Evolutionary conservation across 495 filamentous ascomycete genomes (phyloP).

Genomic region (Aspergillus sclerotioniger): DNA sequence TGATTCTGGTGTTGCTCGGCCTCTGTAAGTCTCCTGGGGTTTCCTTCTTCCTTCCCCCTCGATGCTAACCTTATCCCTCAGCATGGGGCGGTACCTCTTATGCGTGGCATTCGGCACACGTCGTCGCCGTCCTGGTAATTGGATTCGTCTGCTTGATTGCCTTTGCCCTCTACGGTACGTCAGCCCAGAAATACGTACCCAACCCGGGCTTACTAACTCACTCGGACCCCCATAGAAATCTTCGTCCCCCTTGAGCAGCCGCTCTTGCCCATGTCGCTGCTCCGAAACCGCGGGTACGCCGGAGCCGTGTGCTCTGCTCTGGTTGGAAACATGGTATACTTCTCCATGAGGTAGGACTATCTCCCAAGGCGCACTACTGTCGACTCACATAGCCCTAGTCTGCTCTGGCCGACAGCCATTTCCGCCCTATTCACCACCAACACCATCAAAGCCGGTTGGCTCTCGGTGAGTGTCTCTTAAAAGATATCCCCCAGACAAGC

Average conservation of each 20-base stretch:
- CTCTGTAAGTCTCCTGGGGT: conserved; percentile 30
- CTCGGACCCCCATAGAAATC: conserved; percentile 16
- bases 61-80: conserved; percentile 1
- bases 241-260: conserved; percentile 29
- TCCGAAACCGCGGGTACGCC: conserved; percentile 42
- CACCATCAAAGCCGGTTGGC: conserved; percentile 34
- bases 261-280: conserved; percentile 45
- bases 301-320: conserved; percentile 37
- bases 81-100: conserved; percentile 49
- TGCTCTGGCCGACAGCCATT: conserved; percentile 38
- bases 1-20: conserved; percentile 46
- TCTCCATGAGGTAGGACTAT: conserved; percentile 20
- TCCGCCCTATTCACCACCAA: conserved; percentile 28
- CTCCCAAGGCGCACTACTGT: background rate
- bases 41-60: background rate
- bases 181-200: background rate
- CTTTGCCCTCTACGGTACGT: conserved; percentile 15
- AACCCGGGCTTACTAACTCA: background rate
- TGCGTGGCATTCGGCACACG: conserved; percentile 48
- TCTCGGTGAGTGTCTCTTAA: conserved; percentile 21
- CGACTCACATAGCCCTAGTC: conserved; percentile 7
- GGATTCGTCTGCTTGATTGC: conserved; percentile 39
- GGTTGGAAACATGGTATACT: conserved; percentile 38
- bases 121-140: conserved; percentile 43
- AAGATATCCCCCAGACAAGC: background rate